phyloP scores from a whole-genome alignment of 176 grass and related monocot genomes.

The Luzula sylvatica region DNA sequence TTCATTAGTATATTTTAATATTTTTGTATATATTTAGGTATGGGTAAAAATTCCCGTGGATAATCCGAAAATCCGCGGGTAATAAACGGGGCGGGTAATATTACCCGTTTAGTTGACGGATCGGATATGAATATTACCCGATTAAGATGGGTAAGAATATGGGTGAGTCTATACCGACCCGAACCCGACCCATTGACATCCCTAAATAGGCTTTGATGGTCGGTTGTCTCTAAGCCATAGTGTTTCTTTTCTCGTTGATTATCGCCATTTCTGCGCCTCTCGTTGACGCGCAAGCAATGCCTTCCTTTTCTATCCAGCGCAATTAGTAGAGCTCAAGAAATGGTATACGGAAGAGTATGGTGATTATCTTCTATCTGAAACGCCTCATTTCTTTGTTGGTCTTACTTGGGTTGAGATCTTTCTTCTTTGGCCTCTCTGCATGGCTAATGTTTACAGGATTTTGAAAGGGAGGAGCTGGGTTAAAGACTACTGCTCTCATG shows the following conservation, averaged over 20 bases:
- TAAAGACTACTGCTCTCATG: conserved; percentile 68
- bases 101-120: no score
- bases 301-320: conserved; percentile 30
- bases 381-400: conserved; percentile 48
- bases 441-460: conserved; percentile 61
- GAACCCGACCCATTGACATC: no score
- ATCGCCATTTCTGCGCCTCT: conserved; percentile 40
- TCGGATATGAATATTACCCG: no score
- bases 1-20: no score
- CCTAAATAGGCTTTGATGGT: no score
- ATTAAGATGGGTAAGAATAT: no score
- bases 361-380: conserved; percentile 52
- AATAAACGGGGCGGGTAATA: no score
- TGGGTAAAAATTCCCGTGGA: no score
- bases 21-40: no score
- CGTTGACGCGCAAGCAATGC: conserved; percentile 50
- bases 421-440: conserved; percentile 65
- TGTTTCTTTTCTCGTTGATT: conserved; percentile 44
- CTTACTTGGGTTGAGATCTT: conserved; percentile 49
- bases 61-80: no score
- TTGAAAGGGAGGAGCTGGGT: conserved; percentile 48
- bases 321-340: conserved; percentile 32
- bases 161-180: no score
- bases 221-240: conserved; percentile 21
- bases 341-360: conserved; percentile 54